Evolutionary conservation across 2,329 filamentous ascomycete species (phyloP), one percentile per base, ranked within the genome.

Genomic region (Alternaria sp.): DNA sequence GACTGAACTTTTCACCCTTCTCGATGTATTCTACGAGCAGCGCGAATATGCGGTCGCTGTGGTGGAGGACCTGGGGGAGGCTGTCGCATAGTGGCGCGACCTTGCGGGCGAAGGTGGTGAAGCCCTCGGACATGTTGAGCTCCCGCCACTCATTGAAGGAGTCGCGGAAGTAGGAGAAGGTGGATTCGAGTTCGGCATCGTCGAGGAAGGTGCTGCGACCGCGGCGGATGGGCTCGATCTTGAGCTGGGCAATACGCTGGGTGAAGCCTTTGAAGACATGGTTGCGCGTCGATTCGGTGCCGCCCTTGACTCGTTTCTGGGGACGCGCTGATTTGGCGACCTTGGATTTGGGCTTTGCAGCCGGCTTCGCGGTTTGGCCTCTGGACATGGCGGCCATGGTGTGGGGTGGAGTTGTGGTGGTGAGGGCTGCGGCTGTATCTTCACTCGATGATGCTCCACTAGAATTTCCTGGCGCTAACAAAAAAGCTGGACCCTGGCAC

Each of bases 251-350:
- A 79, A 98, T 92, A 80, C 96, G 96, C 77, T 90, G 88, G 63
- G 91, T 92, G 82, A 98, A 98, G 66, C 92, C 91, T 82, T 97
- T 91, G 88, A 93, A 98, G 78, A 92, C 88, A 82, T 97, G 93
- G 56, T 93, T 91, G 77, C 93, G 94, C 66, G 90, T 89, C 70
- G 93, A 92, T 54, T 86, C 84, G 25, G 93, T 96, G 68, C 86
- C 86, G 65, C 86, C 86, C 77, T 91, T 93, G 68, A 86, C 75
- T 54, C 83, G 86, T 82, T 91, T 92, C 17, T 86, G 85, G 91
- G 74, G 86, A 77, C 79, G 69, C 75, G 70, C 68, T 77, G 59
- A 40, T 30, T 64, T 64, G 15, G 49, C n/a, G 23, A 61, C 21
- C 25, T 72, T 76, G 69, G 64, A 74, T 12, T 54, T 60, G 13